Base-by-base conservation (phyloP, 2,329 filamentous ascomycete species). In the Emydomyces testavorans region DNA sequence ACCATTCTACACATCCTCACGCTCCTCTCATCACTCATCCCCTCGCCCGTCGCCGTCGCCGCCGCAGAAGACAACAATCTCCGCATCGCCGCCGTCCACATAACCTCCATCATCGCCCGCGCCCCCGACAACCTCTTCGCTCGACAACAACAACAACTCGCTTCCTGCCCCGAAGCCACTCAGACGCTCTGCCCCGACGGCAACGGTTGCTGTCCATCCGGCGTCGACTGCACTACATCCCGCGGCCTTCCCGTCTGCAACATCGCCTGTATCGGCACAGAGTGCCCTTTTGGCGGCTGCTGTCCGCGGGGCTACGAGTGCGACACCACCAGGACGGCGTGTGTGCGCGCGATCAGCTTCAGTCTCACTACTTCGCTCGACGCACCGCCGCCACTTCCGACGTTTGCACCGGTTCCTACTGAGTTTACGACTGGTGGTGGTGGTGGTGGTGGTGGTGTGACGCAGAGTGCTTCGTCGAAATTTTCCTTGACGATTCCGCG, bases 281-380 rank as follows among this genome's bases (percentile, higher is more conserved):
- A 10, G 5, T 46, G 44, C 23, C 2, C n/a, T n/a, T 46, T 47
- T 40, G 45, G 45, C 21, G 45, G 36, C 18, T 47, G 45, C n/a
- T 47, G 45, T 10, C 45, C 35, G 13, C 24, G n/a, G 6, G 45
- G 45, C 23, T 39, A 47, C 40, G 8, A 28, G 16, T 40, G 45
- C 35, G 11, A 40, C 23, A 18, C 34, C 3, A 11, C 18, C 26
- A 32, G 15, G 11, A 40, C 35, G 15, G 45, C 16, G 11, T 40
- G 45, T 29, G 2, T 21, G 3, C n/a, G 3, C n/a, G 2, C 15
- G 16, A 13, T 24, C 6, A 41, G 2, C 2, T 15, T 31, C 4
- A 24, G 18, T 8, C 11, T 29, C 15, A 23, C 26, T 13, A n/a
- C 21, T 2, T 8, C 4, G 2, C 4, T 4, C 5, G 13, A n/a